Base-by-base conservation (phyloP, 805 yeast species). In the Metschnikowia amazonensis region DNA sequence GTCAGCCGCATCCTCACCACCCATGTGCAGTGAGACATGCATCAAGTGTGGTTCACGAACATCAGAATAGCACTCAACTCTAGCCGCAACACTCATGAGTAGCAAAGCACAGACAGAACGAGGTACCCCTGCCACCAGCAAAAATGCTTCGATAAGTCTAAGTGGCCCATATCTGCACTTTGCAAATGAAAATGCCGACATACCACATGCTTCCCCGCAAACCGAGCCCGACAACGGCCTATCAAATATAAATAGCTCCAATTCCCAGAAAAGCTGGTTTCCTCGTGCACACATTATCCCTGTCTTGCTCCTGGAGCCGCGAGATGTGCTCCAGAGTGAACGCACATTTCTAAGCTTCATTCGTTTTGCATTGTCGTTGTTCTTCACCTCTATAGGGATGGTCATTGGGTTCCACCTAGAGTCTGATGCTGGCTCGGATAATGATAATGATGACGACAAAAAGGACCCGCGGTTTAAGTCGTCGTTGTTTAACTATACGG, bases 271-370 rank as follows among this genome's bases (percentile, higher is more conserved):
- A 14, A 39, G 30, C 3, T 48, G 50, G 46, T 51, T 50, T n/a
- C 53, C 53, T 5, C 27, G 37, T 30, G 36, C 49, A 2, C 49
- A 50, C 16, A 39, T 50, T 11, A 39, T 51, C 13, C 41, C 44
- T 3, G 50, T 51, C 14, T 42, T 49, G 4, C 50, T 53, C 30
- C 52, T 56, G 30, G 82, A 78, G 54, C 81, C 82, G 1, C 60
- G 83, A 34, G 83, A 78, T 56, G 73, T 75, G 7, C 59, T 77
- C 14, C 80, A 77, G 66, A 70, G 74, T 44, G 83, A 78, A 53
- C 59, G 82, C 29, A 78, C 82, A 1, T 70, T 77, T 16, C 59
- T 78, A 13, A 64, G 77, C 24, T 77, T 79, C 64, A 57, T 76
- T 35, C 63, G 77, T 43, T 74, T 77, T 51, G 59, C 79, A 2